Conservation (phyloP, 352 stramenopile species). For the Plasmopara muralis region DNA sequence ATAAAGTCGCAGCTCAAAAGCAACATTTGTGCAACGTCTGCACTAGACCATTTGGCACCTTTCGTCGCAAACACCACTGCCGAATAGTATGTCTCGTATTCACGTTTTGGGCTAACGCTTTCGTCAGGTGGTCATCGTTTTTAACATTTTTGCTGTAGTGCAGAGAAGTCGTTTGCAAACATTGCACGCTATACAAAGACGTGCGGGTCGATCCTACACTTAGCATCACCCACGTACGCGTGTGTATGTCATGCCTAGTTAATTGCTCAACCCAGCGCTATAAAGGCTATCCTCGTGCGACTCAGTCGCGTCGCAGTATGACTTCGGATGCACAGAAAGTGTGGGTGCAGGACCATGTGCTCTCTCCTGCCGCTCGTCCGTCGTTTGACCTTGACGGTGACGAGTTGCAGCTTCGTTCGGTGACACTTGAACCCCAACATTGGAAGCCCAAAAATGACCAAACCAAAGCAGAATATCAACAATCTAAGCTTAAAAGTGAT, state of each 20-base stretch:
- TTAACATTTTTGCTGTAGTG: constrained; percentile 32
- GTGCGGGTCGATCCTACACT: constrained; percentile 40
- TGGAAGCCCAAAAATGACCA: constrained; percentile 25
- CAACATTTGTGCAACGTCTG: constrained; percentile 70
- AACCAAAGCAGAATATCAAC: constrained; percentile 20
- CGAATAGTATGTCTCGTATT: constrained; percentile 44
- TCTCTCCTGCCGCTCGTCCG: constrained; percentile 43
- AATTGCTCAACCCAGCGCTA: constrained; percentile 27
- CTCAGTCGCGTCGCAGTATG: constrained; percentile 14
- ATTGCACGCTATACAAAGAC: constrained; percentile 72
- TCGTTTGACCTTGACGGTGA: constrained; percentile 37
- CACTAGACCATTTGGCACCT: constrained; percentile 68
- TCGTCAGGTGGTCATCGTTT: background rate
- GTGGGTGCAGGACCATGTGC: constrained; percentile 58
- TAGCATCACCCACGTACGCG: constrained; percentile 56
- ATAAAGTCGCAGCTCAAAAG: constrained; percentile 75
- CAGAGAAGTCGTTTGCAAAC: constrained; percentile 75
- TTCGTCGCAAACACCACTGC: constrained; percentile 84
- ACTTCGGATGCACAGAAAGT: constrained; percentile 36
- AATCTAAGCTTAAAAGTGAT: constrained; percentile 22
- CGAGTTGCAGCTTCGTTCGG: constrained; percentile 13
- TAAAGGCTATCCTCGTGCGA: background rate
- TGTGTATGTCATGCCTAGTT: constrained; percentile 77
- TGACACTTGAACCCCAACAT: constrained; percentile 14
- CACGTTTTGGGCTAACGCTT: background rate